phyloP scores from a whole-genome alignment of 345 rosid species.

The Pelargonium nanum region DNA sequence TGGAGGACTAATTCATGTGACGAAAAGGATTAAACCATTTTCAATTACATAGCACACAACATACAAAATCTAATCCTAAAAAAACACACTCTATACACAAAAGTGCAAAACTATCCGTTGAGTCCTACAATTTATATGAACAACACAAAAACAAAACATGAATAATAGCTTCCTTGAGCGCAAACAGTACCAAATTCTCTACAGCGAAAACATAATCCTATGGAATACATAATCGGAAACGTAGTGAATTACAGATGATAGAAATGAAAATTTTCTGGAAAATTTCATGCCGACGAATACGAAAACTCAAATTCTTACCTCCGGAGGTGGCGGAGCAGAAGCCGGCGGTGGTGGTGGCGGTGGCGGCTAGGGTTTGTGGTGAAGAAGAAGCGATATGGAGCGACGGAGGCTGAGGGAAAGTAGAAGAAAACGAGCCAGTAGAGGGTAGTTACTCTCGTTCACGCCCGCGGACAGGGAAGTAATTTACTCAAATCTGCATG shows the following conservation, averaged over 20 bases:
- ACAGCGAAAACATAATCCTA: no score
- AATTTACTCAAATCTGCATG: background rate
- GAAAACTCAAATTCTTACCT: background rate
- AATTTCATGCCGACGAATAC: background rate
- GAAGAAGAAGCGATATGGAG: background rate
- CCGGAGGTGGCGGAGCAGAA: background rate
- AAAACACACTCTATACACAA: no score
- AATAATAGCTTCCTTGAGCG: background rate
- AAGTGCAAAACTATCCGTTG: no score
- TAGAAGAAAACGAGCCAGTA: no score
- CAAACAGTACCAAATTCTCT: background rate
- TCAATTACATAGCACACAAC: background rate
- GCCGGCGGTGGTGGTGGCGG: background rate
- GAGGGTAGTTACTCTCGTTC: background rate
- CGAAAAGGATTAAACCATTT: background rate
- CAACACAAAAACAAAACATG: background rate
- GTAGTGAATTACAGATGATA: background rate
- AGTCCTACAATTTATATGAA: no score
- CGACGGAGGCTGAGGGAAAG: background rate
- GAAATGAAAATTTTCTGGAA: background rate
- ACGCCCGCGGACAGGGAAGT: background rate
- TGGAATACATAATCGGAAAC: background rate
- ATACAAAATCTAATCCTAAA: background rate
- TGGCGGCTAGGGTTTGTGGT: background rate
- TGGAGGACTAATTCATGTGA: background rate